Conservation (phyloP, 495 filamentous ascomycete genomes). For the Recurvomyces mirabilis region DNA sequence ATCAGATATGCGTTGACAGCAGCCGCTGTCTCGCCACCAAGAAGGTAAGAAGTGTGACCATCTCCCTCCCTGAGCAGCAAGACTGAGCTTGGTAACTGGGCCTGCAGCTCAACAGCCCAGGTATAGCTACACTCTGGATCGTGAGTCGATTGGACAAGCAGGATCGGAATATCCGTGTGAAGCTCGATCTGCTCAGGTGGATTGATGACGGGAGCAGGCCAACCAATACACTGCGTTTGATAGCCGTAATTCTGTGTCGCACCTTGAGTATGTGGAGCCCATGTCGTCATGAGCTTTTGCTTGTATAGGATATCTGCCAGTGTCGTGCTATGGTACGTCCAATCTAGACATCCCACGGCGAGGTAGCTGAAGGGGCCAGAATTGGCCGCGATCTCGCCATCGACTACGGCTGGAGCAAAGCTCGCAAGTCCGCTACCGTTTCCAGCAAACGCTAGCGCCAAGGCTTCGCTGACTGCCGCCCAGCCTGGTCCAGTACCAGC, state of each 20-base stretch:
- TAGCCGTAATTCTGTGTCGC: neutral
- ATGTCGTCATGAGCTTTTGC: neutral
- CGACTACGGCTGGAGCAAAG: neutral
- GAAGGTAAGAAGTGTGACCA: neutral
- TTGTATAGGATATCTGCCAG: neutral
- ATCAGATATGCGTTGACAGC: neutral
- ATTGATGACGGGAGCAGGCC: neutral
- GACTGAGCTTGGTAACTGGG: neutral
- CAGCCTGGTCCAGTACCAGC: neutral
- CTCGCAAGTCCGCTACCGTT: neutral
- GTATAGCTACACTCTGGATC: slow-evolving; percentile 2
- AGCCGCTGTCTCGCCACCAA: neutral
- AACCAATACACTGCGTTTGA: neutral
- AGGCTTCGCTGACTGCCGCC: neutral
- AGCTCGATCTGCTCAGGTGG: neutral
- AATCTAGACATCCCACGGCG: neutral
- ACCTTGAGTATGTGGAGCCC: neutral
- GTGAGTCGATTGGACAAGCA: neutral
- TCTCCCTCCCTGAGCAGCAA: neutral
- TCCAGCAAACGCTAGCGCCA: neutral
- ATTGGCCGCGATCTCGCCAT: neutral
- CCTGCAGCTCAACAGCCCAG: neutral
- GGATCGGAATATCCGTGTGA: neutral
- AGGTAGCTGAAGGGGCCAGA: neutral
- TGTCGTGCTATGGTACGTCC: neutral